Percentiles rank a stretch among this genome's conserved stretches.
Conservation (phyloP, 768 basidiomycete genomes). For the Suillus hirtellus region DNA sequence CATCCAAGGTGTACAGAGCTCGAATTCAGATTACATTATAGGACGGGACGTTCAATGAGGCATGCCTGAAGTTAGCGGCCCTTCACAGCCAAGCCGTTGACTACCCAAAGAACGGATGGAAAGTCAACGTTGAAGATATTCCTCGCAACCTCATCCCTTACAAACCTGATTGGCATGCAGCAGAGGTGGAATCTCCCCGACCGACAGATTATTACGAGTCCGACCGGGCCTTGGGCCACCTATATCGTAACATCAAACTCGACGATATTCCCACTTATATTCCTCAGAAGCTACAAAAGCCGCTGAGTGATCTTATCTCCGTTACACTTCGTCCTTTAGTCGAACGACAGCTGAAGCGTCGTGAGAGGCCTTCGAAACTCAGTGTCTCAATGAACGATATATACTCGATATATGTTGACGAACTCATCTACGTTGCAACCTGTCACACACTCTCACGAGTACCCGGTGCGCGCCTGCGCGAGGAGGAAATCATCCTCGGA, state of each 20-base stretch:
- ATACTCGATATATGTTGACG: constrained; percentile 57
- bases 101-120: constrained; percentile 75
- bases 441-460: constrained; percentile 65
- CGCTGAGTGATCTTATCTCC: constrained; percentile 35
- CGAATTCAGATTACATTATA: constrained; percentile 25
- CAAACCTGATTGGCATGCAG: constrained; percentile 80
- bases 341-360: constrained; percentile 19
- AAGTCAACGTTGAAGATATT: constrained; percentile 54
- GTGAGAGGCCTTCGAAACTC: constrained; percentile 22
- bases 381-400: constrained; percentile 35
- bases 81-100: constrained; percentile 70
- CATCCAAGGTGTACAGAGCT: not conserved
- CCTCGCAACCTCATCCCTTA: constrained; percentile 59
- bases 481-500: constrained; percentile 75
- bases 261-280: constrained; percentile 31
- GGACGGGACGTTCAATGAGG: constrained; percentile 60
- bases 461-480: constrained; percentile 55
- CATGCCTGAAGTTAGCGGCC: constrained; percentile 58
- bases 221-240: constrained; percentile 63
- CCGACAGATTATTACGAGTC: constrained; percentile 73
- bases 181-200: constrained; percentile 53
- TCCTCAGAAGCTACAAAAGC: constrained; percentile 15
- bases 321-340: constrained; percentile 24
- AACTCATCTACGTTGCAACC: constrained; percentile 68
- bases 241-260: constrained; percentile 65